These are phyloP conservation scores for Pyrus pyrifolia DNA, from an alignment of 306 rosid species.

Conservation along the genomic window DNA sequence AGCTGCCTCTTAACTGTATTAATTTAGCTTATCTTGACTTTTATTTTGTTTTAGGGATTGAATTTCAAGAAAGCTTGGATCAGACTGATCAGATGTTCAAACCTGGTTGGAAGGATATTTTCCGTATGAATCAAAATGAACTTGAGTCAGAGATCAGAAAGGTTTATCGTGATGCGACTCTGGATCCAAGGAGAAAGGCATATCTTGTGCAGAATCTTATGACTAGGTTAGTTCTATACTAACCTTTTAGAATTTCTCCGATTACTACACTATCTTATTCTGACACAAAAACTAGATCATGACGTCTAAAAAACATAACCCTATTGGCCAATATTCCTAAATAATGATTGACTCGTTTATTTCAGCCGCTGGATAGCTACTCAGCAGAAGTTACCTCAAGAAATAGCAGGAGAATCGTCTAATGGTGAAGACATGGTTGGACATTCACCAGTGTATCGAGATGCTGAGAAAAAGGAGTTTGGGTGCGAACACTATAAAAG, in stretches of 20 bases:
- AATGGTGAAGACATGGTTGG: constrained; percentile 65
- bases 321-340: constrained; percentile 14
- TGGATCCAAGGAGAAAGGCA: constrained; percentile 98
- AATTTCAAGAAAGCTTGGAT: constrained; percentile 75
- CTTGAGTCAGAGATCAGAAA: constrained; percentile 95
- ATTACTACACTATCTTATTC: constrained; percentile 11
- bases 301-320: constrained; percentile 6
- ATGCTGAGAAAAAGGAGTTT: constrained; percentile 56
- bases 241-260: not conserved
- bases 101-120: constrained; percentile 99
- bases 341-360: constrained; percentile 19
- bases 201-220: constrained; percentile 97
- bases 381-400: constrained; percentile 87
- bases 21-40: not conserved
- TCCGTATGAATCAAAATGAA: constrained; percentile 97
- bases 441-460: constrained; percentile 54
- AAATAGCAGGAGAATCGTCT: constrained; percentile 49
- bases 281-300: constrained; percentile 6
- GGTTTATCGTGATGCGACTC: constrained; percentile 87
- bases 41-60: constrained; percentile 45
- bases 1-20: not conserved
- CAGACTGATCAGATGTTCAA: constrained; percentile 92
- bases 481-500: constrained; percentile 99
- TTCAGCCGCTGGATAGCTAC: constrained; percentile 97
- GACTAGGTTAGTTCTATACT: constrained; percentile 65